A percentile compares a stretch with the other conserved stretches of the same genome.
Conservation (phyloP, 257 asterid species). For the Eustoma russellianum region DNA sequence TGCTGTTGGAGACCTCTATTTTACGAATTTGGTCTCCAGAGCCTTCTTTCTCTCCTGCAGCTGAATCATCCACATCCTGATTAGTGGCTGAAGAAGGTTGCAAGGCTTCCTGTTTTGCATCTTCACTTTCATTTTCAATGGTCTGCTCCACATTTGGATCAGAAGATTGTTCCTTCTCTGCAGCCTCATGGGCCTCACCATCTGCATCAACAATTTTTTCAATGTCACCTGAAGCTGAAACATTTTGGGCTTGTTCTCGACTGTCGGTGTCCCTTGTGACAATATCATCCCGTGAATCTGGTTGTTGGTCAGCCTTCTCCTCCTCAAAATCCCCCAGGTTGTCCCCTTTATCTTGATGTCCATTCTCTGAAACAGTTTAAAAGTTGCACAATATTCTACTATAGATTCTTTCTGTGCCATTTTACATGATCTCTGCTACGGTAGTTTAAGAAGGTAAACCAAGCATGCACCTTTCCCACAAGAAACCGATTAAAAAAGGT, state of each 20-base stretch:
- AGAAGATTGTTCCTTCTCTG: constrained; percentile 13
- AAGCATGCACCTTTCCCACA: too few relatives aligned
- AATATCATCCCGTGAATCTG: constrained; percentile 15
- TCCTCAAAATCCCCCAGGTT: constrained; percentile 10
- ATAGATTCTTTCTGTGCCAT: too few relatives aligned
- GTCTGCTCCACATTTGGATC: constrained; percentile 27
- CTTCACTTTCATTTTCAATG: constrained; percentile 20
- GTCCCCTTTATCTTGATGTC: constrained; percentile 14
- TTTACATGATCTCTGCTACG: too few relatives aligned
- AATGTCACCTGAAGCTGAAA: constrained; percentile 9
- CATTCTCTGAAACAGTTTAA: constrained; percentile 19
- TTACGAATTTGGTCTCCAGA: constrained; percentile 47
- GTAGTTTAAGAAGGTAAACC: too few relatives aligned
- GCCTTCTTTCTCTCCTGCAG: constrained; percentile 23
- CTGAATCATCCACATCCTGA: constrained; percentile 35
- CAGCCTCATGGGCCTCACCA: constrained; percentile 11
- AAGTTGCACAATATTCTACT: too few relatives aligned
- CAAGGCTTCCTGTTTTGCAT: constrained; percentile 24
- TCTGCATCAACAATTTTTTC: constrained; percentile 21
- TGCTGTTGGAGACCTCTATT: constrained; percentile 89
- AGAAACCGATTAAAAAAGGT: too few relatives aligned
- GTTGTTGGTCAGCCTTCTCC: constrained; percentile 17
- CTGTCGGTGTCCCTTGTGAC: constrained; percentile 13
- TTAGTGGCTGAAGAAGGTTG: constrained; percentile 33
- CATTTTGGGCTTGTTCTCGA: constrained; percentile 29